Evolutionary conservation across 176 grass and related monocot genomes (phyloP), one percentile per base, ranked within the genome.

Genomic region (Secale cereale): DNA sequence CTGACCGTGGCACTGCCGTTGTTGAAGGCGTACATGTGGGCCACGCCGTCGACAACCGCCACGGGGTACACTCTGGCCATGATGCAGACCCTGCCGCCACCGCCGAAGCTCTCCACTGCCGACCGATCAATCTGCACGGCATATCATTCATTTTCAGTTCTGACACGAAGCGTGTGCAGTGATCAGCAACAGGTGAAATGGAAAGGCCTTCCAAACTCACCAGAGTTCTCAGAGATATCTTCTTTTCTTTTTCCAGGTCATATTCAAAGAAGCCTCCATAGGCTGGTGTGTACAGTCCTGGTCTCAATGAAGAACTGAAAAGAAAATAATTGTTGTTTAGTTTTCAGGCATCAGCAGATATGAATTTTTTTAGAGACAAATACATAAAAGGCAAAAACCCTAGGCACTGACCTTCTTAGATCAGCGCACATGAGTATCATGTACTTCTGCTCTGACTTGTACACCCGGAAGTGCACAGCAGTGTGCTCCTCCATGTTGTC

Each of bases 21-120:
- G 83, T 98, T 98, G 83, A 98, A 94, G 12, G 67, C 83, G 12
- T 98, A 89, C 64, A 98, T 88, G 65, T 76, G 88, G 67, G 78
- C 68, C 12, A 29, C 37, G 0, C 68, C 26, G 0, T 82, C 74
- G 17, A 76, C n/a, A 32, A 94, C 33, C 4, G 29, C 70, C 29
- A 65, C 20, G 0, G 91, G 96, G 10, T 98, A 98, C 63, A 93
- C 91, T n/a, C 95, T 91, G 39, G 85, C 88, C 10, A 88, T 90
- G 81, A 98, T 94, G 82, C 92, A 98, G 26, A 77, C 71, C 80
- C 91, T 86, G 15, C 92, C 95, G 10, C 87, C 67, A 4, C 89
- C 92, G 35, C 91, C 92, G 13, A 98, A 98, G 80, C 86, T 98
- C 83, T 98, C 95, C 50, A 98, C 82, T 0, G 90, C 95, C 19